A percentile compares a stretch with the other conserved stretches of the same genome.
phyloP scores from a whole-genome alignment of 306 rosid genomes.

The Pyrus pyrifolia region DNA sequence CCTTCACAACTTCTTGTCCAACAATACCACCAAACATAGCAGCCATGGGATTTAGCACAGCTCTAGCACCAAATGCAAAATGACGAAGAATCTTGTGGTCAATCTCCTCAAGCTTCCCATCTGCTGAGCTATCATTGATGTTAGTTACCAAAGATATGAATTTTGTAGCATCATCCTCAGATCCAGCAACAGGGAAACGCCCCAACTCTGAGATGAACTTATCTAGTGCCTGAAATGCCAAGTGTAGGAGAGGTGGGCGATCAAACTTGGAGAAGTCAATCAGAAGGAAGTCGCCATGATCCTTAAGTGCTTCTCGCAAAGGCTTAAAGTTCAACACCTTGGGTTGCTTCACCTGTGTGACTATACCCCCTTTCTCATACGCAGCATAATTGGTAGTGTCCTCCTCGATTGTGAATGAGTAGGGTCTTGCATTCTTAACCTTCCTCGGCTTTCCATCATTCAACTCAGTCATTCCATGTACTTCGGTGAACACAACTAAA shows the following conservation, averaged over 20 bases:
- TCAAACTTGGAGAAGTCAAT: constrained; percentile 24
- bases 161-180: constrained; percentile 12
- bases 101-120: constrained; percentile 17
- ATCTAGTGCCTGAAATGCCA: constrained; percentile 21
- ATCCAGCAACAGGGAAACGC: constrained; percentile 17
- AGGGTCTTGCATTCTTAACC: constrained; percentile 11
- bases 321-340: constrained; percentile 21
- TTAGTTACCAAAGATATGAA: not conserved
- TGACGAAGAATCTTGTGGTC: constrained; percentile 9
- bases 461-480: constrained; percentile 18
- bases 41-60: constrained; percentile 25
- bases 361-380: constrained; percentile 18
- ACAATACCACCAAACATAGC: constrained; percentile 26
- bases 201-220: constrained; percentile 12
- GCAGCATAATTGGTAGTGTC: constrained; percentile 10
- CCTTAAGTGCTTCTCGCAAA: constrained; percentile 15
- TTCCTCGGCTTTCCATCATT: constrained; percentile 16
- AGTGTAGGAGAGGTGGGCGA: constrained; percentile 26
- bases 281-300: constrained; percentile 22
- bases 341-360: constrained; percentile 22
- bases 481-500: constrained; percentile 20
- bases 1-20: constrained; percentile 23
- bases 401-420: constrained; percentile 19
- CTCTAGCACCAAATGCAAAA: constrained; percentile 25
- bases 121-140: constrained; percentile 11